Evolutionary conservation across 2,329 filamentous ascomycete species (phyloP).

Genomic region (Torrubiellomyces zombiae): DNA sequence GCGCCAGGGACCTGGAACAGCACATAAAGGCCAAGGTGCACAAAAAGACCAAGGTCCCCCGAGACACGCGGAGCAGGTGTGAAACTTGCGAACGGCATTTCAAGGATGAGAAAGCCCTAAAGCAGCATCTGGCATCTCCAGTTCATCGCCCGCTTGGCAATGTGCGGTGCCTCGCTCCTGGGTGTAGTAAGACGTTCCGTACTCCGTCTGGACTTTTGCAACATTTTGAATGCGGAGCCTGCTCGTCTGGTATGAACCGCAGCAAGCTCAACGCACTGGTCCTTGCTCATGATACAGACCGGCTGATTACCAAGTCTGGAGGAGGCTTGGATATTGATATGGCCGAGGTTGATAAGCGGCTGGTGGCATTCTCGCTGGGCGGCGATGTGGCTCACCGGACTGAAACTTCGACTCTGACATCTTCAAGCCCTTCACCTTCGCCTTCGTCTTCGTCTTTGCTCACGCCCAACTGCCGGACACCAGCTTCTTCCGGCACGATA

Average conservation of each 20-base stretch:
- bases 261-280: conserved; percentile 3
- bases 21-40: too few relatives aligned
- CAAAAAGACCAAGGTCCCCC: too few relatives aligned
- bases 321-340: neutral
- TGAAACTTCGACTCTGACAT: neutral
- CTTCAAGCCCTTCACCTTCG: neutral
- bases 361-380: neutral
- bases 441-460: neutral
- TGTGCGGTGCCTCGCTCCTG: conserved; percentile 3
- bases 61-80: neutral
- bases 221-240: conserved; percentile 6
- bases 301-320: conserved; percentile 2
- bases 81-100: conserved; percentile 1
- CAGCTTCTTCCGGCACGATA: too few relatives aligned
- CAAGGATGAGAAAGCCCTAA: neutral
- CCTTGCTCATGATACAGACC: conserved; percentile 3
- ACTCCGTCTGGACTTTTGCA: conserved; percentile 5
- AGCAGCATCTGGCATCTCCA: conserved; percentile 2
- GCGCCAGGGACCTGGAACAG: too few relatives aligned
- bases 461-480: too few relatives aligned
- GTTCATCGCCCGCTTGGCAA: conserved; percentile 5
- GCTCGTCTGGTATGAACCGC: conserved; percentile 5
- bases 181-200: conserved; percentile 3
- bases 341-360: neutral
- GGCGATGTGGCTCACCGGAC: neutral